Evolutionary conservation across 768 basidiomycete genomes (phyloP).

Genomic region (Suillus hirtellus): DNA sequence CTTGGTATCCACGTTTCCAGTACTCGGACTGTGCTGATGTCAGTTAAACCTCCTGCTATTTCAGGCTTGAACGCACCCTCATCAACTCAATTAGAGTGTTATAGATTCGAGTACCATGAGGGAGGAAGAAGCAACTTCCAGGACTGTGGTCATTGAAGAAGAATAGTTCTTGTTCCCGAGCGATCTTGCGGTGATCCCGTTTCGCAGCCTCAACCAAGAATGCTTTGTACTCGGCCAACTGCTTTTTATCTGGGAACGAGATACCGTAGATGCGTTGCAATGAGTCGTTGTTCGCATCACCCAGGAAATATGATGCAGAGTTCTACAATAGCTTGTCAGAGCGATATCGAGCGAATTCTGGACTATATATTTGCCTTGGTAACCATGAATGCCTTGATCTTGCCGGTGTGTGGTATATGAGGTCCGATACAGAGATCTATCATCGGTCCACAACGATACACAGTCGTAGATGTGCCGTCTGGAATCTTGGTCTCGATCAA

Average conservation of each 20-base stretch:
- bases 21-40: slow-evolving; percentile 69
- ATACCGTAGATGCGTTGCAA: slow-evolving; percentile 97
- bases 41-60: slow-evolving; percentile 13
- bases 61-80: slow-evolving; percentile 56
- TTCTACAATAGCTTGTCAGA: slow-evolving; percentile 49
- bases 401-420: slow-evolving; percentile 96
- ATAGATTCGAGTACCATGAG: slow-evolving; percentile 96
- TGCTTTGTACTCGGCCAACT: slow-evolving; percentile 89
- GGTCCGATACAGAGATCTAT: slow-evolving; percentile 97
- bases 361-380: slow-evolving; percentile 67
- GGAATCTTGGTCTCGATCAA: slow-evolving; percentile 94
- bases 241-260: slow-evolving; percentile 98
- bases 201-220: slow-evolving; percentile 98
- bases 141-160: slow-evolving; percentile 98
- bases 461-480: slow-evolving; percentile 94
- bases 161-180: slow-evolving; percentile 97
- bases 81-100: slow-evolving; percentile 90
- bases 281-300: slow-evolving; percentile 89
- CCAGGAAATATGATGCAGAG: slow-evolving; percentile 98
- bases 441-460: slow-evolving; percentile 98
- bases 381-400: slow-evolving; percentile 96
- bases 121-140: slow-evolving; percentile 94
- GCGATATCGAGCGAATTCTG: neutral
- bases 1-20: slow-evolving; percentile 92
- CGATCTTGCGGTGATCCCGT: slow-evolving; percentile 95